These are phyloP conservation scores for Colletotrichum echinochloae DNA, from an alignment of 2,329 filamentous ascomycete genomes.

Conservation along the genomic window DNA sequence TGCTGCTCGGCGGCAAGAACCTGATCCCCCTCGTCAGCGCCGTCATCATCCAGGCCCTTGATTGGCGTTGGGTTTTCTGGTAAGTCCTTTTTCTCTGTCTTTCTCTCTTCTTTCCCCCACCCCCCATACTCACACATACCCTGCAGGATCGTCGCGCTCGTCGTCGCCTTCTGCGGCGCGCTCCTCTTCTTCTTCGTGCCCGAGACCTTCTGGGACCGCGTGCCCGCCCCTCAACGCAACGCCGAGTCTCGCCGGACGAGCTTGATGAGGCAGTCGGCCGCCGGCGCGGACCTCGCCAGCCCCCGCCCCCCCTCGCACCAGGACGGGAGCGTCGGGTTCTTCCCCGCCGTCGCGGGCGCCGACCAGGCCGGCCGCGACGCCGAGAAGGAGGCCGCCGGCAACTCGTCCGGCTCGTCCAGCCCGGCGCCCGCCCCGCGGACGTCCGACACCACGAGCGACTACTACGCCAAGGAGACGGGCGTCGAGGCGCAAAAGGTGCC, in stretches of 20 bases:
- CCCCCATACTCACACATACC: slow-evolving; percentile 42
- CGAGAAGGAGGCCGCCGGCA: background rate
- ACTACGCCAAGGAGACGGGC: slow-evolving; percentile 47
- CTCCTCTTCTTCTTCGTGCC: slow-evolving; percentile 92
- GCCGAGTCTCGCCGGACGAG: slow-evolving; percentile 54
- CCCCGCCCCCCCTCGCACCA: too few species aligned
- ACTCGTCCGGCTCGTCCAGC: background rate
- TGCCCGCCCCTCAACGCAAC: slow-evolving; percentile 63
- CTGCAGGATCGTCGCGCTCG: slow-evolving; percentile 80
- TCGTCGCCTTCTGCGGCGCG: slow-evolving; percentile 77
- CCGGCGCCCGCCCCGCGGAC: background rate
- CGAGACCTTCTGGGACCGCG: slow-evolving; percentile 95
- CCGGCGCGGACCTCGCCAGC: background rate
- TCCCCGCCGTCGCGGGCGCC: slow-evolving; percentile 42
- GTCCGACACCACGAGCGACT: slow-evolving; percentile 40
- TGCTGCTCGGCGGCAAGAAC: slow-evolving; percentile 92
- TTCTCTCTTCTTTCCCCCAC: too few species aligned
- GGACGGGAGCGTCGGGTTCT: too few species aligned
- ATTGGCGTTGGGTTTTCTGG: slow-evolving; percentile 95
- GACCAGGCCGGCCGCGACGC: slow-evolving; percentile 13
- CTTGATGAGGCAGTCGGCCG: slow-evolving; percentile 53
- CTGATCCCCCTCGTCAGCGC: slow-evolving; percentile 89
- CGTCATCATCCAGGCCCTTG: slow-evolving; percentile 79
- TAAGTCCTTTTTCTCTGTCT: slow-evolving; percentile 53
- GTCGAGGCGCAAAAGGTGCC: slow-evolving; percentile 57